These are phyloP conservation scores for Aciculoconidium aculeatum DNA, from an alignment of 805 yeast species.

Conservation along the genomic window DNA sequence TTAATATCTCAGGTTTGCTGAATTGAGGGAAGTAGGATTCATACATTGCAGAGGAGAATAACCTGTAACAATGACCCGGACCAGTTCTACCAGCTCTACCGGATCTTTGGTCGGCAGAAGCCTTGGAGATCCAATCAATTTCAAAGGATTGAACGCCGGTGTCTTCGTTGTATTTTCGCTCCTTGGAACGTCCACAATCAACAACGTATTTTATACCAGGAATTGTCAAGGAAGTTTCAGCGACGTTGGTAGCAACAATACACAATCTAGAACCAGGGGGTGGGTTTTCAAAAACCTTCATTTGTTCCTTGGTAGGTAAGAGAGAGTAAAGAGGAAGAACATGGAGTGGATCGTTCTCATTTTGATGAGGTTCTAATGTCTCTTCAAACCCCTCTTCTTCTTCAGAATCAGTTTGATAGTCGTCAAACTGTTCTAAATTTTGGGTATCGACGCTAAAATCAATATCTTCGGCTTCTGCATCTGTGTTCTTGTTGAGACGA, in stretches of 20 bases:
- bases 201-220: conserved; percentile 94
- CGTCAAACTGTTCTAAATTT: conserved; percentile 34
- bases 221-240: conserved; percentile 94
- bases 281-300: conserved; percentile 83
- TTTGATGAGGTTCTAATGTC: conserved; percentile 60
- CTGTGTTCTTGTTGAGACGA: conserved; percentile 54
- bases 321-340: conserved; percentile 91
- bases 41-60: conserved; percentile 89
- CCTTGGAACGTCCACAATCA: conserved; percentile 92
- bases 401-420: conserved; percentile 47
- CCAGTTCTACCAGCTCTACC: conserved; percentile 99
- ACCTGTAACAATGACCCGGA: conserved; percentile 93
- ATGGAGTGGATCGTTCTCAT: conserved; percentile 71
- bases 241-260: conserved; percentile 94
- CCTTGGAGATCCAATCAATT: conserved; percentile 88
- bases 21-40: conserved; percentile 82
- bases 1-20: conserved; percentile 79
- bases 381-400: conserved; percentile 72
- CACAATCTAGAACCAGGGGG: conserved; percentile 84
- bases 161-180: conserved; percentile 71
- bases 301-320: conserved; percentile 90
- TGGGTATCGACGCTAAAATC: conserved; percentile 53
- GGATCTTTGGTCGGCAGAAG: conserved; percentile 90
- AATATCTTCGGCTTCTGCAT: conserved; percentile 81
- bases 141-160: conserved; percentile 92